A percentile compares a stretch with the other conserved stretches of the same genome.
phyloP scores from a whole-genome alignment of 768 basidiomycete genomes.

The Kwoniella dendrophila region DNA sequence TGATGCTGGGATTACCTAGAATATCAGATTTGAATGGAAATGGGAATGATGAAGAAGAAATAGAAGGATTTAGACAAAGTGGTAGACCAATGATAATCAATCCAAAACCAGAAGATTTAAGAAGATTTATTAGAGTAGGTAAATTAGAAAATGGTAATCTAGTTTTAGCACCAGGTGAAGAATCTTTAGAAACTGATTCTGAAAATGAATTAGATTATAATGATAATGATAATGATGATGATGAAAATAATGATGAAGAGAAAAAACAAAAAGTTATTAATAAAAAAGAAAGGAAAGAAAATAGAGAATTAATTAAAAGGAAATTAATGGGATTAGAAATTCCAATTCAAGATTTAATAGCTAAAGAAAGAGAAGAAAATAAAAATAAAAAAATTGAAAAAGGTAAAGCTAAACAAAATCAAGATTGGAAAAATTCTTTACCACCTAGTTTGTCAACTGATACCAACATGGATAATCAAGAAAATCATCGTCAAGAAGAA shows the following conservation, averaged over 20 bases:
- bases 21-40: conserved; percentile 22
- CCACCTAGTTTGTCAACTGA: conserved; percentile 8
- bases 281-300: conserved; percentile 2
- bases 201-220: no score
- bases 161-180: conserved; percentile 44
- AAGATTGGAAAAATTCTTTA: conserved; percentile 17
- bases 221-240: conserved; percentile 33
- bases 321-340: conserved; percentile 27
- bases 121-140: conserved; percentile 38
- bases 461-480: neutral
- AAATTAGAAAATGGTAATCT: conserved; percentile 50
- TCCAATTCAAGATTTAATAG: neutral
- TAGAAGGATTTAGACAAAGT: neutral
- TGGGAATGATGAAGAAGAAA: conserved; percentile 9
- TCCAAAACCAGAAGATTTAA: conserved; percentile 42
- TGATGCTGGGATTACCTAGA: conserved; percentile 42
- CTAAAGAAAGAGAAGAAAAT: neutral
- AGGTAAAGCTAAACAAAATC: conserved; percentile 1
- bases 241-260: neutral
- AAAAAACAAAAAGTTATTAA: neutral
- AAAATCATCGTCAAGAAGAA: neutral
- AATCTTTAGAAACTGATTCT: conserved; percentile 33
- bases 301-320: conserved; percentile 29
- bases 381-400: neutral
- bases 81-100: conserved; percentile 36